Percentiles rank a stretch among this genome's conserved stretches.
phyloP scores from a whole-genome alignment of 1,284 basidiomycete species.

The Phellopilus nigrolimitatus region DNA sequence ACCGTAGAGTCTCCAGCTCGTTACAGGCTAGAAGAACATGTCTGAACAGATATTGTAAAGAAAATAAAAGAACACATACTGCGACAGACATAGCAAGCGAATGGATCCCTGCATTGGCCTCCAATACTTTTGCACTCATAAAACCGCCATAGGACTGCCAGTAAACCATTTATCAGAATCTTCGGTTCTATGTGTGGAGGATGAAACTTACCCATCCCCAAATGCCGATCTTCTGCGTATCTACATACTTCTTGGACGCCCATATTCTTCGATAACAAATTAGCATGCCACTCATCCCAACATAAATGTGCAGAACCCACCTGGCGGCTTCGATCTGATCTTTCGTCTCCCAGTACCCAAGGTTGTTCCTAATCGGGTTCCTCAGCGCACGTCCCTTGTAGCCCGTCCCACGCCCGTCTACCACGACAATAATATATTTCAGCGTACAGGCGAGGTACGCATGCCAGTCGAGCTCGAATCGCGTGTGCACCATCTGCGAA shows the following conservation, averaged over 20 bases:
- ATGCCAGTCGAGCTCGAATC: slow-evolving; percentile 78
- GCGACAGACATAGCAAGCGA: slow-evolving; percentile 87
- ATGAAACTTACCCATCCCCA: slow-evolving; percentile 87
- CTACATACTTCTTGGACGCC: slow-evolving; percentile 75
- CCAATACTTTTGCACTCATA: slow-evolving; percentile 88
- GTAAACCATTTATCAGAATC: slow-evolving; percentile 2
- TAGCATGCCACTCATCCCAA: background rate
- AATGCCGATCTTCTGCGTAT: slow-evolving; percentile 80
- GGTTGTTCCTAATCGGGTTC: slow-evolving; percentile 78
- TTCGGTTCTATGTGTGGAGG: background rate
- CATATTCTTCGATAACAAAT: slow-evolving; percentile 45
- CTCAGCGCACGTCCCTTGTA: slow-evolving; percentile 80
- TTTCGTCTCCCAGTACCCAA: slow-evolving; percentile 81
- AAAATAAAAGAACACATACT: too few relatives aligned
- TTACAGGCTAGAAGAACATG: slow-evolving; percentile 57
- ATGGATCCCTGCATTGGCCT: slow-evolving; percentile 81
- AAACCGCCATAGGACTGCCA: slow-evolving; percentile 87
- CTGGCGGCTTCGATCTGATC: slow-evolving; percentile 88
- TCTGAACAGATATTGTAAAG: too few relatives aligned
- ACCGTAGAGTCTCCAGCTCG: slow-evolving; percentile 84
- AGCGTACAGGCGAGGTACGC: slow-evolving; percentile 79
- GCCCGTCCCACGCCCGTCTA: slow-evolving; percentile 95
- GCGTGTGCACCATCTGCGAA: slow-evolving; percentile 71
- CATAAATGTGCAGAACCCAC: slow-evolving; percentile 29
- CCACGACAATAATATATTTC: slow-evolving; percentile 81